phyloP scores from a whole-genome alignment of 352 stramenopile genomes.

The Phytophthora megakarya region DNA sequence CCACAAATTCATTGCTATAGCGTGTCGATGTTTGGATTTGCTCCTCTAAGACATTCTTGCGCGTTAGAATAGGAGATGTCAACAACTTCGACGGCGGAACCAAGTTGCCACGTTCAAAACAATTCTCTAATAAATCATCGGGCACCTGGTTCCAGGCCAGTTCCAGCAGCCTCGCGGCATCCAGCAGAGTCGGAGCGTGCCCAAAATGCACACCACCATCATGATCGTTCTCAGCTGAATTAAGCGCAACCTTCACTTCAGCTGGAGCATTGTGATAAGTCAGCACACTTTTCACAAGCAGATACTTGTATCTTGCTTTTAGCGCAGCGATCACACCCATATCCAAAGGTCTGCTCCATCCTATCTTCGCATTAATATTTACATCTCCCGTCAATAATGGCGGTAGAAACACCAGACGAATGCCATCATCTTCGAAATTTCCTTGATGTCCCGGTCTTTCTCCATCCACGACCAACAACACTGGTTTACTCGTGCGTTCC shows the following conservation, averaged over 20 bases:
- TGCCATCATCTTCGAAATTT: constrained; percentile 31
- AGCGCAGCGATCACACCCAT: constrained; percentile 25
- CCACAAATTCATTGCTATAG: constrained; percentile 7
- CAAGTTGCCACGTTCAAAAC: constrained; percentile 29
- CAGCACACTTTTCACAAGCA: constrained; percentile 28
- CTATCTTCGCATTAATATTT: constrained; percentile 1
- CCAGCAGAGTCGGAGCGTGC: constrained; percentile 25
- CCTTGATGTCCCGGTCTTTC: constrained; percentile 33
- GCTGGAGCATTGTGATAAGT: constrained; percentile 23
- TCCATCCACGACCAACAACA: constrained; percentile 35
- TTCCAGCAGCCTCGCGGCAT: constrained; percentile 26
- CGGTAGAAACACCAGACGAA: constrained; percentile 31
- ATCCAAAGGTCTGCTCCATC: constrained; percentile 23
- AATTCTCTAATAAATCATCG: constrained; percentile 21
- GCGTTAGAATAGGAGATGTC: background rate
- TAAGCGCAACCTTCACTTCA: constrained; percentile 31
- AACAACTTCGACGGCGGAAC: constrained; percentile 28
- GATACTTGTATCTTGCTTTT: constrained; percentile 30
- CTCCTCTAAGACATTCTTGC: background rate
- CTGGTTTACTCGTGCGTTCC: constrained; percentile 22
- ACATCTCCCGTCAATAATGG: background rate
- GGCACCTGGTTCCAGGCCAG: constrained; percentile 28
- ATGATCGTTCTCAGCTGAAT: background rate
- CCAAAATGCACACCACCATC: constrained; percentile 31
- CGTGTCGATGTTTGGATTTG: background rate